phyloP scores from a whole-genome alignment of 495 filamentous ascomycete species.

The Podospora tetraspora region DNA sequence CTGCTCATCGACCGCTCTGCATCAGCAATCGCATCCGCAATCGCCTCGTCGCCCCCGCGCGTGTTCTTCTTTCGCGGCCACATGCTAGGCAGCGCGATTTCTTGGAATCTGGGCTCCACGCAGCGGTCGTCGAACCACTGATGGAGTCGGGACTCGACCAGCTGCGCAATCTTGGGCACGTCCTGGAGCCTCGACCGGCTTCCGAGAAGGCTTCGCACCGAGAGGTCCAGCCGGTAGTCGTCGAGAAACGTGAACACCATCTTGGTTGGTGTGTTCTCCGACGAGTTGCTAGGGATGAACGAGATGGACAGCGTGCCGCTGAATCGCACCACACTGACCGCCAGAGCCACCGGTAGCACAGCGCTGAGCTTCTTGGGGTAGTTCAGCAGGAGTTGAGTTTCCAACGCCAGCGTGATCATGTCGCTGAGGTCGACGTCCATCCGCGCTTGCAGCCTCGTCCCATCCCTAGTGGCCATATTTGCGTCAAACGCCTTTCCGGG shows the following conservation, averaged over 20 bases:
- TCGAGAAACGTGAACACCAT: slow-evolving; percentile 93
- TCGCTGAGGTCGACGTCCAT: slow-evolving; percentile 97
- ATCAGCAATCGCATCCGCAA: slow-evolving; percentile 35
- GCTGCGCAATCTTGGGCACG: slow-evolving; percentile 93
- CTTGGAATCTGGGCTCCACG: slow-evolving; percentile 92
- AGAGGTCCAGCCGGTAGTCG: slow-evolving; percentile 91
- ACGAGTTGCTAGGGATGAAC: slow-evolving; percentile 66
- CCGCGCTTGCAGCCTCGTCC: slow-evolving; percentile 74
- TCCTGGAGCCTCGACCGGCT: slow-evolving; percentile 86
- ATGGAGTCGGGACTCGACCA: slow-evolving; percentile 86
- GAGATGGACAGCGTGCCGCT: slow-evolving; percentile 90
- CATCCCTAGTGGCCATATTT: slow-evolving; percentile 50
- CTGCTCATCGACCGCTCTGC: slow-evolving; percentile 41
- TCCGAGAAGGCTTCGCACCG: slow-evolving; percentile 85
- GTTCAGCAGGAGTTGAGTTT: slow-evolving; percentile 90
- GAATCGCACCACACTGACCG: slow-evolving; percentile 87
- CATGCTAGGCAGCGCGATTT: slow-evolving; percentile 85
- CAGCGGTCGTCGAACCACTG: slow-evolving; percentile 96
- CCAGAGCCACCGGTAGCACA: slow-evolving; percentile 85
- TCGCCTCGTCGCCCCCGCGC: slow-evolving; percentile 53
- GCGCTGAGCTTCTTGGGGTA: slow-evolving; percentile 85
- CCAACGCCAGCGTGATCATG: slow-evolving; percentile 86
- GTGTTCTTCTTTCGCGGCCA: slow-evolving; percentile 90
- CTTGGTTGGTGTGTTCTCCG: slow-evolving; percentile 60
- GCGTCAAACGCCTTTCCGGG: slow-evolving; percentile 44